Conservation (phyloP, 208 protist species). For the Trichomonas tenax region DNA sequence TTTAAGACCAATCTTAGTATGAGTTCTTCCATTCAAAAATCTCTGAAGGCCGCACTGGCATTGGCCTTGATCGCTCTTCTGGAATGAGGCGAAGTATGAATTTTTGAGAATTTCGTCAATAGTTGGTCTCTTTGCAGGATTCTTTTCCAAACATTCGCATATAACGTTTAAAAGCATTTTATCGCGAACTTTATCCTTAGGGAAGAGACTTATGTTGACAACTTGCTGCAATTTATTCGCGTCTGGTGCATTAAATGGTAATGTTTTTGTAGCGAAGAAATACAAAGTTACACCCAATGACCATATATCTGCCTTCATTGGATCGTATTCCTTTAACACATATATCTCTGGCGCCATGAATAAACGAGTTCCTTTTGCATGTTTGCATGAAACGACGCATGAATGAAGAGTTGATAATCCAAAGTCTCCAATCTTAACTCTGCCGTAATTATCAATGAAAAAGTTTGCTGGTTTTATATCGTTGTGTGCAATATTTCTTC, state of each 20-base stretch:
- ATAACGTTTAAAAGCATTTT: background rate
- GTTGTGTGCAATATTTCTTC: constrained; percentile 47
- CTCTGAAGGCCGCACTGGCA: too few relatives aligned
- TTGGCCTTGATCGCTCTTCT: too few relatives aligned
- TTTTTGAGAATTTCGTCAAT: background rate
- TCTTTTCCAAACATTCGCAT: background rate
- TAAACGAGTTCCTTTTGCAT: background rate
- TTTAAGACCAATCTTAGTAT: too few relatives aligned
- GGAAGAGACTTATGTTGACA: background rate
- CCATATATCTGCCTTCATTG: constrained; percentile 23
- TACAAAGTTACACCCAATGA: constrained; percentile 13
- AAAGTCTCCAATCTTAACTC: background rate
- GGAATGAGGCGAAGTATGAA: background rate
- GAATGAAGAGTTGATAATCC: background rate
- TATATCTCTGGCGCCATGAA: constrained; percentile 19
- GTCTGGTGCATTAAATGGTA: background rate
- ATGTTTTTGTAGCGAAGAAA: background rate
- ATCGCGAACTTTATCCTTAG: background rate
- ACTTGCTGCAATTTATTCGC: background rate
- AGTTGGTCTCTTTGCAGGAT: background rate
- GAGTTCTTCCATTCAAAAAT: too few relatives aligned
- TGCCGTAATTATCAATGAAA: background rate
- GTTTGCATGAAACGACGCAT: background rate
- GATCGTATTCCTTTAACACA: background rate
- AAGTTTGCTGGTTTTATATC: constrained; percentile 33